Base-by-base conservation (phyloP, 75 land plant species). In the Isoetes taiwanensis region DNA sequence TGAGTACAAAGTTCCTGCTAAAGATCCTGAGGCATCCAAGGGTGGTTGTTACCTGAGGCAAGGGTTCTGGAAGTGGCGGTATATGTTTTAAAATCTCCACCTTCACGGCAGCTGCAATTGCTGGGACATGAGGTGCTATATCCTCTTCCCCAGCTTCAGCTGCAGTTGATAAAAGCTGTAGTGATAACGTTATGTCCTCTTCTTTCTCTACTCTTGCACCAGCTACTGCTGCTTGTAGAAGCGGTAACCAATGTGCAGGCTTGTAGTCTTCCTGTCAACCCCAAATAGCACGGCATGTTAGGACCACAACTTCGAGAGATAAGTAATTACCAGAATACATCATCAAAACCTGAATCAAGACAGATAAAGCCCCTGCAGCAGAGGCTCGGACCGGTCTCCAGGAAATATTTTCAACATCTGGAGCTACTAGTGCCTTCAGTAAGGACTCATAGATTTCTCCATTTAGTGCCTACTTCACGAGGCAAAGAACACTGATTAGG, bases 381-480 rank as follows among this genome's bases (percentile, higher is more conserved):
- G 94, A 80, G 27, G 61, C 65, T 25, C 89, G 70, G 40, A 78
- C 94, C 52, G 84, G 94, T 35, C 75, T 71, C 73, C 78, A 84
- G 43, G 81, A 72, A 57, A 66, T 43, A 54, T 66, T 67, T 16
- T 59, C 78, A 10, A 25, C 67, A 70, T 87, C 71, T 10, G 79
- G 76, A 60, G 76, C 87, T 28, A 42, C 37, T 55, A 87, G 64
- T 20, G 80, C 84, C 43, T 80, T 80, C 34, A 87, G 25, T 46
- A 87, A 60, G 37, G 84, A 70, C 58, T 71, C 50, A 68, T 84
- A 87, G 28, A 80, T 48, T 55, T 71, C 82, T 39, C 64, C 67
- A 63, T 68, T 76, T 62, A 78, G 56, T 4, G 75, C 89, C 94
- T 87, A 8, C 38, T 41, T 14, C 57, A 28, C 33, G 19, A 34